Conservation (phyloP, 257 asterid species). For the Nicotiana tomentosiformis region DNA sequence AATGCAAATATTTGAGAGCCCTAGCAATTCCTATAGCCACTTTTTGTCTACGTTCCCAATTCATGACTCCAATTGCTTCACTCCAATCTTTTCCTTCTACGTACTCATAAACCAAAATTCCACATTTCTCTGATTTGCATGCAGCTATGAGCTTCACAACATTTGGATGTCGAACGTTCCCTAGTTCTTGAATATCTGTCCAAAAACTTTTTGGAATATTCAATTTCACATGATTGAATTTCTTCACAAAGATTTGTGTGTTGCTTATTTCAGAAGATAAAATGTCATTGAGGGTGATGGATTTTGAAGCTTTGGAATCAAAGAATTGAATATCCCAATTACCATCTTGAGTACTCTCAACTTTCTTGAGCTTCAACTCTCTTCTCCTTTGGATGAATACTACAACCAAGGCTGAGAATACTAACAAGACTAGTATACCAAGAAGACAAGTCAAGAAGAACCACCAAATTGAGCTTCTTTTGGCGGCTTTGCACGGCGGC, state of each 20-base stretch:
- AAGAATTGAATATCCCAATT: conserved; percentile 53
- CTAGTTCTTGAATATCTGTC: conserved; percentile 28
- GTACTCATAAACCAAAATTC: conserved; percentile 52
- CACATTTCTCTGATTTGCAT: conserved; percentile 57
- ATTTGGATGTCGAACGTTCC: conserved; percentile 51
- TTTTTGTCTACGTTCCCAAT: conserved; percentile 52
- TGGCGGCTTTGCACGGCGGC: conserved; percentile 42
- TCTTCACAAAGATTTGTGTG: conserved; percentile 32
- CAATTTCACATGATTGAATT: conserved; percentile 16
- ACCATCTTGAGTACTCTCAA: conserved; percentile 45
- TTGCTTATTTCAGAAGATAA: conserved; percentile 7
- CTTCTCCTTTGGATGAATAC: conserved; percentile 22
- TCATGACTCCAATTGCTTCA: conserved; percentile 32
- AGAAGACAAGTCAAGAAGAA: conserved; percentile 40
- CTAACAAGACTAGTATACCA: conserved; percentile 26
- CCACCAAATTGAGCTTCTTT: conserved; percentile 40
- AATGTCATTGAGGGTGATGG: conserved; percentile 41
- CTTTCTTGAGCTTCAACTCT: conserved; percentile 19
- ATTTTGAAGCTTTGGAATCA: conserved; percentile 29
- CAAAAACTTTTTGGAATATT: conserved; percentile 17
- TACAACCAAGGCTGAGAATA: conserved; percentile 5
- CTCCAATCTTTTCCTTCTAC: conserved; percentile 53
- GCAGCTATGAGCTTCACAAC: conserved; percentile 48
- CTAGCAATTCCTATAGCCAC: conserved; percentile 54
- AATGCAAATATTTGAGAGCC: conserved; percentile 58